Evolutionary conservation across 371 early-diverging fungal species (phyloP).

Genomic region (Lichtheimia ornata): DNA sequence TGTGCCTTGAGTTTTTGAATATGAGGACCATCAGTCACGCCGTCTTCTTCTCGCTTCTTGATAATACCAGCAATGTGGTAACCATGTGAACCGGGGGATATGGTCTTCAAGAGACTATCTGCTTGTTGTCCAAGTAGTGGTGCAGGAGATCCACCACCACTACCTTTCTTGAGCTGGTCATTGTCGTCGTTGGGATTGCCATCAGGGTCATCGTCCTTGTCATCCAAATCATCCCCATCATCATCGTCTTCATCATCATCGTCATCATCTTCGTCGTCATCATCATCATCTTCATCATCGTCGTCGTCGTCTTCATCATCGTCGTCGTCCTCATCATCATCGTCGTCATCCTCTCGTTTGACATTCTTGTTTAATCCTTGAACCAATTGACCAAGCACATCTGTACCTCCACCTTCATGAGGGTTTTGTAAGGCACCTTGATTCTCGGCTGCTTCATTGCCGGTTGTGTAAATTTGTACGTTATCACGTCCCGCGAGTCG

Average conservation of each 20-base stretch:
- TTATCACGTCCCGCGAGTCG: no score
- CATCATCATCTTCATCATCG: slow-evolving; percentile 4
- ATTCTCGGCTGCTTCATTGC: background rate
- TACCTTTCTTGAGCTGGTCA: background rate
- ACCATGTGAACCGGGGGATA: background rate
- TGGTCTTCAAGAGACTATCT: background rate
- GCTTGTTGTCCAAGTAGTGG: background rate
- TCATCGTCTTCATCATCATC: slow-evolving; percentile 5
- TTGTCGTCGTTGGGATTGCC: slow-evolving; percentile 2
- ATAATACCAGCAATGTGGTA: background rate
- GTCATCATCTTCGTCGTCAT: background rate
- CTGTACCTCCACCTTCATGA: background rate
- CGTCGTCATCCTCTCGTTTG: slow-evolving; percentile 4
- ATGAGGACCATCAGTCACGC: background rate
- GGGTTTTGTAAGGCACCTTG: background rate
- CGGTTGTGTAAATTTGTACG: background rate
- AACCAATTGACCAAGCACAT: background rate
- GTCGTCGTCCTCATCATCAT: background rate
- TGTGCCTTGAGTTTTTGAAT: background rate
- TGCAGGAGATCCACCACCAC: background rate
- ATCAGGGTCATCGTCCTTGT: slow-evolving; percentile 1
- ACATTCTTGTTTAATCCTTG: background rate
- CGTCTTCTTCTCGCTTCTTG: background rate
- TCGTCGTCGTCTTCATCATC: slow-evolving; percentile 1
- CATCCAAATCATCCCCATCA: background rate